Evolutionary conservation across 805 yeast genomes (phyloP), one percentile per base, ranked within the genome.

Genomic region (Yarrowia keelungensis): DNA sequence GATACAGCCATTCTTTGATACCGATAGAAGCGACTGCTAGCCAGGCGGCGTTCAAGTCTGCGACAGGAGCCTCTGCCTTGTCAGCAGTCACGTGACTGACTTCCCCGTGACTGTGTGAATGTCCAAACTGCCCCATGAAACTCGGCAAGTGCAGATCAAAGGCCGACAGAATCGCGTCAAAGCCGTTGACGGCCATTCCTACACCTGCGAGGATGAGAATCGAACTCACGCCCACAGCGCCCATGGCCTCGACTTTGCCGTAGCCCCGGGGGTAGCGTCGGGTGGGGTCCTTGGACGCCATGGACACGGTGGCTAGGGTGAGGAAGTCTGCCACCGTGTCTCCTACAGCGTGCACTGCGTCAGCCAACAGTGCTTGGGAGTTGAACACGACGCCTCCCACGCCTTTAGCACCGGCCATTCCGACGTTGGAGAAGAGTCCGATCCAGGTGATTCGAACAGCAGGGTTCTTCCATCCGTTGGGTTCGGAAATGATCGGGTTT

Each of bases 41-140:
- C 97, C 97, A 92, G 2, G 97, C 98, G 2, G 99, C 99, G 76
- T 92, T 92, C 72, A 95, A 85, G 74, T 92, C 85, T 0, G 91
- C 86, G 0, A 84, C 81, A 47, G 81, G 84, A 5, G 50, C 69
- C 22, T 69, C 73, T 56, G 70, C 73, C 67, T 70, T 15, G 10
- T 15, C 41, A 10, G 50, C 47, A n/a, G n/a, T n/a, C n/a, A n/a
- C n/a, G n/a, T n/a, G n/a, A n/a, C n/a, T n/a, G n/a, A n/a, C n/a
- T n/a, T n/a, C n/a, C n/a, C n/a, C n/a, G n/a, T n/a, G n/a, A n/a
- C n/a, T n/a, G n/a, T n/a, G n/a, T n/a, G n/a, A n/a, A n/a, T 87
- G 91, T 19, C 85, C 81, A 83, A 76, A 66, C 89, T 92, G 73
- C 85, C 79, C 42, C 88, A 74, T 19, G 86, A 80, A 56, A 39